Evolutionary conservation across 352 stramenopile genomes (phyloP), one percentile per base, ranked within the genome.

Genomic region (Pilasporangium apinafurcum): DNA sequence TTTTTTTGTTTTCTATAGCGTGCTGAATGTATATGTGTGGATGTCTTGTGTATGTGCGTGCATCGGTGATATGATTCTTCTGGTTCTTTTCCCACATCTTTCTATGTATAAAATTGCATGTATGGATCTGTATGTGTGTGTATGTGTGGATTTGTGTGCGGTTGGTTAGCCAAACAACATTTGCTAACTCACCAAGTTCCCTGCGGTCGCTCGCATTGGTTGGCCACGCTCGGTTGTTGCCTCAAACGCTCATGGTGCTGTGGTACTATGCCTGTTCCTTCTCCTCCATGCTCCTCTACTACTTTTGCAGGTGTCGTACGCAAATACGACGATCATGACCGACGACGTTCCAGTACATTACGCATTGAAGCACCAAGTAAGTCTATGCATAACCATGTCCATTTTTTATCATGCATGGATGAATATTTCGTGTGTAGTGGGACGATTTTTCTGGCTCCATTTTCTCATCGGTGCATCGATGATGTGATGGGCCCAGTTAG

Each of bases 321-420:
- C 44, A 85, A 86, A 48, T 75, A 83, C 32, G 75, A 88, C n/a
- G 76, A 88, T 28, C 16, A 69, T 5, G 76, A 88, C 17, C 62
- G 73, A 1, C 68, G 76, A 17, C 70, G 72, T 17, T 83, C 76
- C 0, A 59, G 65, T 21, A 84, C 72, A 10, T 39, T 88, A 31
- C 42, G 69, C 0, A 57, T 83, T 9, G 75, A 87, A 39, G 56
- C 76, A 16, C 63, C 70, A 18, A 55, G 76, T 88, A 72, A 40
- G 75, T 72, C 4, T 21, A n/a, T n/a, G n/a, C n/a, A n/a, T n/a
- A n/a, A n/a, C n/a, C n/a, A n/a, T n/a, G 14, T 33, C 22, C 13
- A 24, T 8, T 35, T 18, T 25, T 31, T 33, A 29, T 44, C 5
- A n/a, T n/a, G n/a, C n/a, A n/a, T n/a, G n/a, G n/a, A n/a, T n/a